Percentiles rank a stretch among this genome's conserved stretches.
phyloP scores from a whole-genome alignment of 768 basidiomycete species.

The Suillus americanus region DNA sequence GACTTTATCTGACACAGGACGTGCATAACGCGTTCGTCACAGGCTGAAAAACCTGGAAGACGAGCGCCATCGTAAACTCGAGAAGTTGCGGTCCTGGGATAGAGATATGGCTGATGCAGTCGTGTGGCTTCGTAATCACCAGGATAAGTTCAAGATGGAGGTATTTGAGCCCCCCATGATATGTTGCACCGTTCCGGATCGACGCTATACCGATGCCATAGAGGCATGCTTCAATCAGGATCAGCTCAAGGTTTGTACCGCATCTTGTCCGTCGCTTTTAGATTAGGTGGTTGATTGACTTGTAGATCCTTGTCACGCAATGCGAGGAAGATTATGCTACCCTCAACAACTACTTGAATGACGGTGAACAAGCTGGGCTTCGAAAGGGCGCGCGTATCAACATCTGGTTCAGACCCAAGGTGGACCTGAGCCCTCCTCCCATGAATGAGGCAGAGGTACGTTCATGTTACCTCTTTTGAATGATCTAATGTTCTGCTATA shows the following conservation, averaged over 20 bases:
- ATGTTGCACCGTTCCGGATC: constrained; percentile 66
- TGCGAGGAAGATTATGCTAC: constrained; percentile 77
- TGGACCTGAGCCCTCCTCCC: constrained; percentile 46
- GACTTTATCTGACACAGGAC: not conserved
- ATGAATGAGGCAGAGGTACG: constrained; percentile 60
- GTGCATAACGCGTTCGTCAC: not conserved
- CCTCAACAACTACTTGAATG: constrained; percentile 69
- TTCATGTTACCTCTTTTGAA: not conserved
- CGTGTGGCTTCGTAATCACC: constrained; percentile 70
- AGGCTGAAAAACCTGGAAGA: constrained; percentile 60
- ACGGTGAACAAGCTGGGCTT: constrained; percentile 53
- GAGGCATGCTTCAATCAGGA: constrained; percentile 65
- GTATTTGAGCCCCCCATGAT: constrained; percentile 88
- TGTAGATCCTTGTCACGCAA: constrained; percentile 83
- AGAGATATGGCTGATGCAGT: constrained; percentile 62
- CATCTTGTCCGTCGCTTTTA: not conserved
- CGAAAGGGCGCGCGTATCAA: constrained; percentile 51
- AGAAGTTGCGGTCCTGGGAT: constrained; percentile 53
- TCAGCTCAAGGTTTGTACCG: constrained; percentile 59
- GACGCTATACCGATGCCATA: constrained; percentile 60
- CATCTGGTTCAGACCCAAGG: constrained; percentile 61
- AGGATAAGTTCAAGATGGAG: constrained; percentile 66
- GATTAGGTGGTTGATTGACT: not conserved
- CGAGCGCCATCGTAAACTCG: constrained; percentile 57
- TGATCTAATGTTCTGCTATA: constrained; percentile 30